Evolutionary conservation across 371 early-diverging fungal genomes (phyloP), one percentile per base, ranked within the genome.

Genomic region (Mortierella sp.): DNA sequence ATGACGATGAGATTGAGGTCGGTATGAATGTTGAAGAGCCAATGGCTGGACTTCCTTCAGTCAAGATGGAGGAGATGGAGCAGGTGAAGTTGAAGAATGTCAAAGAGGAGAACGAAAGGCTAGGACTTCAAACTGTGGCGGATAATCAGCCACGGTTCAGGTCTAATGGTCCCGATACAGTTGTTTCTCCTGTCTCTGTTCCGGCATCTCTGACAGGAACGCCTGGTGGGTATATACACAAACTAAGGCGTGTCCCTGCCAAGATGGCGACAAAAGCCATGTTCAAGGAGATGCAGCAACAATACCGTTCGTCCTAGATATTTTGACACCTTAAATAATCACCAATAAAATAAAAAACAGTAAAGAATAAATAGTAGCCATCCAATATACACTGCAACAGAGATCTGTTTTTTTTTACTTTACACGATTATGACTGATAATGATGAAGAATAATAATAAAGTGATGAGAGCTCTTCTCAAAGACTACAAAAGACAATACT

Each of bases 251-350:
- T 5, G 78, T 77, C 43, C 78, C 78, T 13, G 72, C 72, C n/a
- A 77, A 77, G 58, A 72, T 77, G 66, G 78, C 78, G 26, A 64
- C 78, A 53, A 77, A 77, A 42, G 78, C 78, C 65, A 77, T 77
- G 78, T 77, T 77, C 62, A 77, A 77, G 58, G 69, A 69, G 32
- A 23, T 76, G 64, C 76, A 64, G 29, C 70, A 67, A 32, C 76
- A 76, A 17, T 69, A 43, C 49, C 75, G 56, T 12, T 45, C 42
- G 15, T 28, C 63, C 2, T 64, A 62, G 55, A n/a, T n/a, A 13
- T 23, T 51, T 2, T 2, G 13, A 8, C 40, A 13, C 40, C 40
- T 2, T 19, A 47, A 47, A 47, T n/a, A 47, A 47, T 47, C 10
- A n/a, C 5, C 15, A 17, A 17, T 47, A 10, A 17, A 6, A 28